Evolutionary conservation across 805 yeast species (phyloP).

Genomic region (Starmerella floris): DNA sequence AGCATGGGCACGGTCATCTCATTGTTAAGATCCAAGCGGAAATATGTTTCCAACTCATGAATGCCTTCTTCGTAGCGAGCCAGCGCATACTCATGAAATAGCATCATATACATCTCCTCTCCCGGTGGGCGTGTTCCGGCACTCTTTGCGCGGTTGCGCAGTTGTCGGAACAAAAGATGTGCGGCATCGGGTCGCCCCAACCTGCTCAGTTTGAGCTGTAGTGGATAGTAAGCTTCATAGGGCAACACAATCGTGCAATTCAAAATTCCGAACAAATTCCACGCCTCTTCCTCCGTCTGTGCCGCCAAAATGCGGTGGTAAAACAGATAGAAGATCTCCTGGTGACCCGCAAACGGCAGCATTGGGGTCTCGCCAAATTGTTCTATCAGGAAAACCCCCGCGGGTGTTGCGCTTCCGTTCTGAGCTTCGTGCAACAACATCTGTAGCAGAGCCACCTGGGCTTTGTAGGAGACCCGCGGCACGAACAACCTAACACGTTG

Average conservation of each 20-base stretch:
- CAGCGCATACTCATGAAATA: conserved; percentile 50
- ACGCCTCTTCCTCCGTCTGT: conserved; percentile 34
- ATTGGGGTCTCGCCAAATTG: conserved; percentile 31
- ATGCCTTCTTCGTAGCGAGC: conserved; percentile 52
- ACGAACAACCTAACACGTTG: conserved; percentile 34
- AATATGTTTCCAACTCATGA: conserved; percentile 44
- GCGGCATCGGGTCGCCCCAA: conserved; percentile 49
- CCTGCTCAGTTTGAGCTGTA: conserved; percentile 43
- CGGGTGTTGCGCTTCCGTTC: conserved; percentile 24
- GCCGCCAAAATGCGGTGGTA: conserved; percentile 34
- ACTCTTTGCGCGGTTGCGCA: conserved; percentile 40
- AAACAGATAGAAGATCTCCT: conserved; percentile 33
- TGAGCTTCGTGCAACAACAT: conserved; percentile 30
- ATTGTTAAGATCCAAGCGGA: conserved; percentile 49
- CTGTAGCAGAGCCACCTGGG: conserved; percentile 31
- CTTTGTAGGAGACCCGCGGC: conserved; percentile 28
- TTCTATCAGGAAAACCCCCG: conserved; percentile 32
- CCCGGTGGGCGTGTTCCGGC: conserved; percentile 41
- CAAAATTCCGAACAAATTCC: conserved; percentile 47
- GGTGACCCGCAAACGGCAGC: conserved; percentile 23
- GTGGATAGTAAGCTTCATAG: conserved; percentile 43
- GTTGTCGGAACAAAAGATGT: conserved; percentile 44
- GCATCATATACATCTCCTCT: conserved; percentile 43
- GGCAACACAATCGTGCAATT: conserved; percentile 45
- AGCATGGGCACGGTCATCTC: conserved; percentile 44